These are phyloP conservation scores for Berkeleyomyces rouxiae DNA, from an alignment of 2,329 filamentous ascomycete species.

Conservation along the genomic window DNA sequence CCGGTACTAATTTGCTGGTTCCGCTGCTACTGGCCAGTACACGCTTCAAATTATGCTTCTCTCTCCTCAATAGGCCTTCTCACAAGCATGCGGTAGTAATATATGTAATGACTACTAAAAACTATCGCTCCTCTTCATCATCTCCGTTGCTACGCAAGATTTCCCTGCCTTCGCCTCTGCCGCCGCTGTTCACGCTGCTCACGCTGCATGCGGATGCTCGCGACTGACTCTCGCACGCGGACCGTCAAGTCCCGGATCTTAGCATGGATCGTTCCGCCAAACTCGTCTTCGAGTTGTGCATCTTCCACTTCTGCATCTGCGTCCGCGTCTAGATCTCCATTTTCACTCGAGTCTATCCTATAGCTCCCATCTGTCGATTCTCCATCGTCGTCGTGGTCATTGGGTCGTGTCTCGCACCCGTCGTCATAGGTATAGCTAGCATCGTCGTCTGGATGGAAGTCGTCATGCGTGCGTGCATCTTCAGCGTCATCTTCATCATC, in stretches of 20 bases:
- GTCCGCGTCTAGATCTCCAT: not conserved
- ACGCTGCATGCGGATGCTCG: not conserved
- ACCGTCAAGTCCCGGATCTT: conserved; percentile 9
- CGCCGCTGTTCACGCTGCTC: not conserved
- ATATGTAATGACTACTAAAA: too few species aligned
- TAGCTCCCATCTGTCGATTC: conserved; percentile 3
- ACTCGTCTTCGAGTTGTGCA: conserved; percentile 14
- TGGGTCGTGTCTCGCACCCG: not conserved
- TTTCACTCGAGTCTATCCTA: not conserved
- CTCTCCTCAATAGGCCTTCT: too few species aligned
- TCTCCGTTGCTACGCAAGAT: not conserved
- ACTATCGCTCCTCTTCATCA: not conserved
- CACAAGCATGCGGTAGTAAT: too few species aligned
- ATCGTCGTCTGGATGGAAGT: not conserved
- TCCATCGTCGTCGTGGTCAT: not conserved
- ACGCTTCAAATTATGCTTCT: too few species aligned
- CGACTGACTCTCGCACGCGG: not conserved
- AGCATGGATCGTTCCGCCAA: conserved; percentile 4
- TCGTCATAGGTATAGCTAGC: conserved; percentile 4
- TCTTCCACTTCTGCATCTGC: conserved; percentile 14
- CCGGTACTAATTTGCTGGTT: too few species aligned
- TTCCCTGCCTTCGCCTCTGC: not conserved
- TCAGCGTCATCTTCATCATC: not conserved
- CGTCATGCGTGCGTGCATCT: not conserved
- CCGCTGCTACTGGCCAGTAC: too few species aligned